A percentile compares a stretch with the other conserved stretches of the same genome.
Evolutionary conservation across 805 yeast species (phyloP).

Genomic region (Alloascoidea hylecoeti): DNA sequence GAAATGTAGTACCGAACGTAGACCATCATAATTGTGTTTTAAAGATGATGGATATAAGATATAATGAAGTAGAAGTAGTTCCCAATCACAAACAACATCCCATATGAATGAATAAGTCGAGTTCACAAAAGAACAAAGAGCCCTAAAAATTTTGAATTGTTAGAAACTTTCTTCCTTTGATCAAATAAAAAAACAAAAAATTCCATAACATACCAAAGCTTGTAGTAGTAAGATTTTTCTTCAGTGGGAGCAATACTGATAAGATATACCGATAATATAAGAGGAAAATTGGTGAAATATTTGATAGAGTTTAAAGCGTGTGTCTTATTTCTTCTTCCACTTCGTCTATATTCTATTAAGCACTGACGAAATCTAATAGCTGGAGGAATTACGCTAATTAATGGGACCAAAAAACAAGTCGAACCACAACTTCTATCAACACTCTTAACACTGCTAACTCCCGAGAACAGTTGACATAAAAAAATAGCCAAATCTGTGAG

Average conservation of each 20-base stretch:
- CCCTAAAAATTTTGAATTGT: slow-evolving; percentile 18
- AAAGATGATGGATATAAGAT: slow-evolving; percentile 3
- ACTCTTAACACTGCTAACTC: slow-evolving; percentile 18
- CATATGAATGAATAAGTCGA: slow-evolving; percentile 73
- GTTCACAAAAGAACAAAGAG: slow-evolving; percentile 33
- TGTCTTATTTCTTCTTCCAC: slow-evolving; percentile 26
- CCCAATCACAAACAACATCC: slow-evolving; percentile 92
- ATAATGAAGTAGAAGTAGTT: slow-evolving; percentile 35
- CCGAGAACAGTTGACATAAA: slow-evolving; percentile 28
- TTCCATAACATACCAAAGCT: slow-evolving; percentile 6
- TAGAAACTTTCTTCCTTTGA: slow-evolving; percentile 4
- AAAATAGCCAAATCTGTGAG: slow-evolving; percentile 57
- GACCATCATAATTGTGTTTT: slow-evolving; percentile 9
- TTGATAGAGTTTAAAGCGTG: slow-evolving; percentile 66
- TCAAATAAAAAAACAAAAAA: slow-evolving; percentile 7
- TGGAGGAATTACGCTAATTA: slow-evolving; percentile 38
- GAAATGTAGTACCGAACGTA: slow-evolving; percentile 15
- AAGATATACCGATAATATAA: slow-evolving; percentile 21
- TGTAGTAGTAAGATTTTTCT: slow-evolving; percentile 1
- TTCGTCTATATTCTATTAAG: slow-evolving; percentile 42
- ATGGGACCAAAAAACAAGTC: slow-evolving; percentile 19
- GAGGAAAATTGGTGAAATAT: slow-evolving; percentile 53
- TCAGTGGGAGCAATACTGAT: slow-evolving; percentile 9
- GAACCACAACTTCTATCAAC: slow-evolving; percentile 21
- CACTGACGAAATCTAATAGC: slow-evolving; percentile 78